Evolutionary conservation across 768 basidiomycete genomes (phyloP), one percentile per base, ranked within the genome.

Genomic region (Mycena albidolilacea): DNA sequence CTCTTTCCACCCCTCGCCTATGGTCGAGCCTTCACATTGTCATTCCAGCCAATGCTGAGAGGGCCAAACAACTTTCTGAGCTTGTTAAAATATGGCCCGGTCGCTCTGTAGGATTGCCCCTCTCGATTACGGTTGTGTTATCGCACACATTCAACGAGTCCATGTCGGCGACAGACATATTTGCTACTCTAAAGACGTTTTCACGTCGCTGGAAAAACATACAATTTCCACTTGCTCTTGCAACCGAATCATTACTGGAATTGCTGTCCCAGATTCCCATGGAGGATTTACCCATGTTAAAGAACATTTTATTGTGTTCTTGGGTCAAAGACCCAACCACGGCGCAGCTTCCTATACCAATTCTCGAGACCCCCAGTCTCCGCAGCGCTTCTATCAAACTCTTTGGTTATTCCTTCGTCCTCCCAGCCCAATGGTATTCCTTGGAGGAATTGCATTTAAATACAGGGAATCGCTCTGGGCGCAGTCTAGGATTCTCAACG

Each of bases 111-210:
- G 64, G 21, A 3, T 50, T 64, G 17, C 63, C 63, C 11, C 63
- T 64, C 37, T 64, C 63, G 15, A 35, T 64, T 46, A 37, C 63
- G n/a, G 63, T 50, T 10, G 63, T 64, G 35, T 2, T 64, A 30
- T 64, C 48, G 63, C 63, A 37, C 48, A 52, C 63, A 54, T 64
- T 52, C 37, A 21, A 50, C 10, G 63, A 50, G n/a, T 50, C 48
- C 38, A 23, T 19, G 3, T 38, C 46, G 8, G 35, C 35, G 8
- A 5, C 63, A 52, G 50, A 50, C 7, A 64, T 64, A 50, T 52
- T 52, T 15, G 15, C 48, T 35, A 19, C 63, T 21, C 23, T 44
- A 41, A 14, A 21, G n/a, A 23, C 15, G 41, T 62, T 43, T 62
- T 43, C 60, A 9, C 57, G 23, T 19, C 57, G 57, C 15, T 58